phyloP scores from a whole-genome alignment of 2,329 filamentous ascomycete species.

The Graphilbum ipis-grandicollis region DNA sequence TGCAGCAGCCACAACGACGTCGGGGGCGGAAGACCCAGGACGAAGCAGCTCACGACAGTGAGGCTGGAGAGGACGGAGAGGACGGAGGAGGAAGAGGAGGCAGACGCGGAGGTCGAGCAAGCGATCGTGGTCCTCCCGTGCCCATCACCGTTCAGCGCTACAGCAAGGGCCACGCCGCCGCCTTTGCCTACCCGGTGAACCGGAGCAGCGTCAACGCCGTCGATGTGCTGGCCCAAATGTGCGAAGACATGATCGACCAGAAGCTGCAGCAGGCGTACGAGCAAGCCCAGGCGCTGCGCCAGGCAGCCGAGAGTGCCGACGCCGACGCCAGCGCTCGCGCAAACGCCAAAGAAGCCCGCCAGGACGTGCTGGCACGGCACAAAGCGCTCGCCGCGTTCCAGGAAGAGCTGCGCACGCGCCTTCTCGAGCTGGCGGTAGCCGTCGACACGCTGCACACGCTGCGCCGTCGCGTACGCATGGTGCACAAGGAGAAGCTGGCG shows the following conservation, averaged over 20 bases:
- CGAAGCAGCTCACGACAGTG: background rate
- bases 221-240: slow-evolving; percentile 44
- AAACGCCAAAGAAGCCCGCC: slow-evolving; percentile 15
- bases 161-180: slow-evolving; percentile 21
- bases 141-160: slow-evolving; percentile 43
- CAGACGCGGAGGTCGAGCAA: background rate
- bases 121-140: slow-evolving; percentile 14
- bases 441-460: slow-evolving; percentile 41
- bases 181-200: slow-evolving; percentile 31
- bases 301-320: background rate
- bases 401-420: slow-evolving; percentile 34
- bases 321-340: background rate
- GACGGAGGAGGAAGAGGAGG: background rate
- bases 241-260: slow-evolving; percentile 39
- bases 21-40: background rate
- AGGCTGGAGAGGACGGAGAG: background rate
- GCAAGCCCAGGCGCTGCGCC: slow-evolving; percentile 20
- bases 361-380: slow-evolving; percentile 36
- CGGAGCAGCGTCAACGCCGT: slow-evolving; percentile 40
- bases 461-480: slow-evolving; percentile 36
- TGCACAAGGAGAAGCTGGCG: slow-evolving; percentile 37
- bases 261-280: slow-evolving; percentile 26
- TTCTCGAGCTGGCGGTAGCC: slow-evolving; percentile 43
- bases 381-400: slow-evolving; percentile 40
- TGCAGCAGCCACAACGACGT: slow-evolving; percentile 4